Evolutionary conservation across 2,329 filamentous ascomycete species (phyloP).

Genomic region (Ophiostoma himal-ulmi): DNA sequence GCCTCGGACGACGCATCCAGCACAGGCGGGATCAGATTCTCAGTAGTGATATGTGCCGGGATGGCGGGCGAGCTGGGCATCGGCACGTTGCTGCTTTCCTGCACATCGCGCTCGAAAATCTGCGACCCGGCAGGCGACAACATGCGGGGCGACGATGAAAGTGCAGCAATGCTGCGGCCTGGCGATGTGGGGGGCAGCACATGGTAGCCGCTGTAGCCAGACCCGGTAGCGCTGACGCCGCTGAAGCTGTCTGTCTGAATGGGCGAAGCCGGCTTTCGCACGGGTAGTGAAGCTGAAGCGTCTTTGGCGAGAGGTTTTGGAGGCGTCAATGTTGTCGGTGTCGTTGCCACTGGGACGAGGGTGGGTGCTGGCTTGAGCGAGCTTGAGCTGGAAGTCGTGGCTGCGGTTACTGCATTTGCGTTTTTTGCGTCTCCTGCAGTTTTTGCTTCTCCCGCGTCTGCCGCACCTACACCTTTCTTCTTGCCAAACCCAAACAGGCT

Average conservation of each 20-base stretch:
- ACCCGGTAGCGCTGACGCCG: slow-evolving; percentile 36
- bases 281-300: neutral
- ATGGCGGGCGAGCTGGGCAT: slow-evolving; percentile 79
- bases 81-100: slow-evolving; percentile 50
- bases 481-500: slow-evolving; percentile 32
- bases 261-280: slow-evolving; percentile 34
- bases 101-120: slow-evolving; percentile 93
- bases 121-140: slow-evolving; percentile 71
- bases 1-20: slow-evolving; percentile 86
- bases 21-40: slow-evolving; percentile 88
- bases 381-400: neutral
- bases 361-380: slow-evolving; percentile 24
- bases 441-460: neutral
- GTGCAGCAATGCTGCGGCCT: slow-evolving; percentile 42
- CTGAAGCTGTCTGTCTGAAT: slow-evolving; percentile 32
- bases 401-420: neutral
- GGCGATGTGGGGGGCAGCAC: slow-evolving; percentile 59
- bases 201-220: slow-evolving; percentile 31
- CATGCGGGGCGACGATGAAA: slow-evolving; percentile 67
- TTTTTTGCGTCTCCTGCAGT: neutral
- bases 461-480: slow-evolving; percentile 34
- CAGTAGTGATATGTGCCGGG: slow-evolving; percentile 85
- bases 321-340: slow-evolving; percentile 20
- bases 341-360: slow-evolving; percentile 18
- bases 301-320: slow-evolving; percentile 13